Evolutionary conservation across 73 alveolate genomes (phyloP), one percentile per base, ranked within the genome.

Genomic region (Paramecium primaurelia): DNA sequence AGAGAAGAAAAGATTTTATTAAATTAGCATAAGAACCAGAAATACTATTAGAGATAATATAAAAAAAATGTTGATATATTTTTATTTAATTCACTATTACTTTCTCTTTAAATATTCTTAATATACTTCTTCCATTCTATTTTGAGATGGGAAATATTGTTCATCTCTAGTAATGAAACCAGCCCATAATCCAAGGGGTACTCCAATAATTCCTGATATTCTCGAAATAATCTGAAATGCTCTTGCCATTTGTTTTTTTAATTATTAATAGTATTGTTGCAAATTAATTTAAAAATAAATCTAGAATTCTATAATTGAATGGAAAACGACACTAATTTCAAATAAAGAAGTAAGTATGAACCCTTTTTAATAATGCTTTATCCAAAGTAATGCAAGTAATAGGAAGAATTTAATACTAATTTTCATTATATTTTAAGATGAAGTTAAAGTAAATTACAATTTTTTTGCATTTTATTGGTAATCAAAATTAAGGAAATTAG

Each of bases 311-410:
- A 14, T 71, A 73, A 73, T 10, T 37, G 2, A 36, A 73, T 73
- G 64, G 38, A 5, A 25, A 37, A 37, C 4, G 37, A 12, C 14
- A 37, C 0, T n/a, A n/a, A n/a, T n/a, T n/a, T n/a, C n/a, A n/a
- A n/a, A n/a, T n/a, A n/a, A n/a, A n/a, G n/a, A n/a, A n/a, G n/a
- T n/a, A n/a, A n/a, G n/a, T n/a, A 71, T 14, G 28, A 26, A 14
- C 59, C 86, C 6, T 7, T 32, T 36, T 71, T 32, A 10, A 8
- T 73, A 12, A 87, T 87, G 58, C 71, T 87, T 71, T 87, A 87
- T 58, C 83, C 93, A 49, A 51, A 25, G n/a, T 87, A 80, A 80
- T 64, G 89, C 8, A 59, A 59, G 83, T 87, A 88, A 68, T 77
- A 38, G 80, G 40, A 64, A 69, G 58, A 87, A 37, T 49, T 77